Evolutionary conservation across 176 grass and related monocot genomes (phyloP).

Genomic region (Stipa capillata): DNA sequence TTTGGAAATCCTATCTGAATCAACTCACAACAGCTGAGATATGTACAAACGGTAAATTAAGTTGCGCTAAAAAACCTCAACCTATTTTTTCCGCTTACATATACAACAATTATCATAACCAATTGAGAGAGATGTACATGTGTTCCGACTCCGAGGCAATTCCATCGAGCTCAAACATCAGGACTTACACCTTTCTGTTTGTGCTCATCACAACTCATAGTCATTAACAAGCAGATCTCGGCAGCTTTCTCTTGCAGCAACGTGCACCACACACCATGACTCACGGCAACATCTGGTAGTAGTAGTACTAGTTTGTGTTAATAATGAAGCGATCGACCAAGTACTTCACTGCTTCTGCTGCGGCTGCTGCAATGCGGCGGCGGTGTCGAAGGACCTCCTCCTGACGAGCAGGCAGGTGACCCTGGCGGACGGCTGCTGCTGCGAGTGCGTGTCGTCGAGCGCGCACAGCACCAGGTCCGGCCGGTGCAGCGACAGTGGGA

Average conservation of each 20-base stretch:
- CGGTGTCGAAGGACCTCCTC: slow-evolving; percentile 44
- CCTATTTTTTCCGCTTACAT: background rate
- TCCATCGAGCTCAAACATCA: background rate
- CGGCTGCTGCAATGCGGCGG: background rate
- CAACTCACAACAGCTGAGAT: too few species aligned
- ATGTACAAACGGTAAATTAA: too few species aligned
- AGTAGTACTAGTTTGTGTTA: background rate
- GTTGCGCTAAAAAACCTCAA: too few species aligned
- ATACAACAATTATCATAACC: background rate
- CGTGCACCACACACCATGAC: background rate
- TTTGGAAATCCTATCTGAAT: too few species aligned
- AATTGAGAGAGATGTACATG: background rate
- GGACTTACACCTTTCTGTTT: too few species aligned
- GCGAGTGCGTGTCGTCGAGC: slow-evolving; percentile 17
- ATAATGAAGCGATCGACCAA: background rate
- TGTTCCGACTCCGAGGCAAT: background rate
- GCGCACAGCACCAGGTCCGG: slow-evolving; percentile 61
- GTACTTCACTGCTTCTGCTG: background rate
- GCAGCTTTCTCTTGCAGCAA: background rate
- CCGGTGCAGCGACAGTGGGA: slow-evolving; percentile 53
- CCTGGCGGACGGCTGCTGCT: slow-evolving; percentile 22
- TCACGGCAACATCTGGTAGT: background rate
- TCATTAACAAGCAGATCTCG: background rate
- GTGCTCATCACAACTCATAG: too few species aligned
- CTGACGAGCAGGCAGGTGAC: slow-evolving; percentile 52